phyloP scores from a whole-genome alignment of 345 rosid genomes.

The Pugionium dolabratum region DNA sequence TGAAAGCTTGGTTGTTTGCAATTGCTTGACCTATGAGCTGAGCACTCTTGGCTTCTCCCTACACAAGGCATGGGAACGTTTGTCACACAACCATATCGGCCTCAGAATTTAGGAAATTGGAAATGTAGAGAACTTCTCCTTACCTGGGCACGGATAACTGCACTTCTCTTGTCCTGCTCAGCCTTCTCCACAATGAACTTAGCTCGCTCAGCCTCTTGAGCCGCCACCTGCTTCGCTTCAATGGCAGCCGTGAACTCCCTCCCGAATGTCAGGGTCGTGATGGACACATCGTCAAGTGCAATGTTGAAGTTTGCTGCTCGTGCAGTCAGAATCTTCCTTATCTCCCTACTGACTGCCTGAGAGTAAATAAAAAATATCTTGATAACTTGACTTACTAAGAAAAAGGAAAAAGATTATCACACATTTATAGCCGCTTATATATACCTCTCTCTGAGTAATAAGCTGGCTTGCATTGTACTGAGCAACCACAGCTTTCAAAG shows the following conservation, averaged over 20 bases:
- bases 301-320: slow-evolving; percentile 72
- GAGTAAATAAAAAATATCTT: background rate
- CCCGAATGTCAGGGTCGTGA: slow-evolving; percentile 81
- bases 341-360: slow-evolving; percentile 81
- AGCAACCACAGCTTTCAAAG: slow-evolving; percentile 88
- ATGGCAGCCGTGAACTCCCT: slow-evolving; percentile 95
- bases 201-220: slow-evolving; percentile 94
- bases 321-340: slow-evolving; percentile 74
- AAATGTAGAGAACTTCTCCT: background rate
- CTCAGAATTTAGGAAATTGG: background rate
- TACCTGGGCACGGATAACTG: slow-evolving; percentile 90
- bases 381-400: slow-evolving; percentile 10
- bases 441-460: slow-evolving; percentile 91
- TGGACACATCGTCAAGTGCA: slow-evolving; percentile 90
- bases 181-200: slow-evolving; percentile 95
- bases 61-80: slow-evolving; percentile 16
- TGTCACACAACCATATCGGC: slow-evolving; percentile 13
- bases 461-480: slow-evolving; percentile 96
- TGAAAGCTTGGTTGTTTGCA: slow-evolving; percentile 86
- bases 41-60: slow-evolving; percentile 95
- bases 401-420: background rate
- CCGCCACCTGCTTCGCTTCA: slow-evolving; percentile 93
- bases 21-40: slow-evolving; percentile 91
- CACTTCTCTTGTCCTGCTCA: slow-evolving; percentile 91
- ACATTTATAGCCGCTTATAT: slow-evolving; percentile 1